Evolutionary conservation across 78 protist genomes (phyloP), one percentile per base, ranked within the genome.

Genomic region (Dictyostelium citrinum): DNA sequence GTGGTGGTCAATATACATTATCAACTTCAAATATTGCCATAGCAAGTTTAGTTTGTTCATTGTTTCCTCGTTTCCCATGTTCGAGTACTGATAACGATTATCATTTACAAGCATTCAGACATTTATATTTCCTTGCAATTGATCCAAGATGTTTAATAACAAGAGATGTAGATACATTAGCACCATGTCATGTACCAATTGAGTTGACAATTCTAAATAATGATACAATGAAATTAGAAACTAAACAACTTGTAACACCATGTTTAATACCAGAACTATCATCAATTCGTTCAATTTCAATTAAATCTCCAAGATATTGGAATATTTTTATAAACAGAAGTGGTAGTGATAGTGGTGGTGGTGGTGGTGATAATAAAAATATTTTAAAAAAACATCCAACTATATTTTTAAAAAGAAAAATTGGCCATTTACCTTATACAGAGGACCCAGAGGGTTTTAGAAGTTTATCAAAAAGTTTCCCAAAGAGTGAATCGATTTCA

Each of bases 101-200:
- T 81, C 98, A 97, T 91, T 75, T 96, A 24, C 98, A 97, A 83
- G 98, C 97, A 29, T 79, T 97, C 0, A 78, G 98, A n/a, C 98
- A 97, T 71, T 58, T 97, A 46, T 97, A 96, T 60, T 97, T 90
- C 35, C 79, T 97, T 20, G 98, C 98, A 2, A 64, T 84, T 24
- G 97, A 96, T 64, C 95, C 95, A 17, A 41, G 98, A 24, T 83
- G 96, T 58, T 39, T 97, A n/a, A 83, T 94, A 27, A 79, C 97
- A 27, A 17, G 74, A 12, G 98, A 97, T 58, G 97, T 97, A 43
- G 97, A 96, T 45, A 80, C 95, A 4, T 81, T 77, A 16, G 67
- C 8, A 51, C 86, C 96, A 9, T 80, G 88, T 46, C 70, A 80
- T n/a, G 96, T 93, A 14, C 96, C 96, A 45, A 64, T 93, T 41